Base-by-base conservation (phyloP, 345 rosid genomes). In the Gossypium herbaceum region DNA sequence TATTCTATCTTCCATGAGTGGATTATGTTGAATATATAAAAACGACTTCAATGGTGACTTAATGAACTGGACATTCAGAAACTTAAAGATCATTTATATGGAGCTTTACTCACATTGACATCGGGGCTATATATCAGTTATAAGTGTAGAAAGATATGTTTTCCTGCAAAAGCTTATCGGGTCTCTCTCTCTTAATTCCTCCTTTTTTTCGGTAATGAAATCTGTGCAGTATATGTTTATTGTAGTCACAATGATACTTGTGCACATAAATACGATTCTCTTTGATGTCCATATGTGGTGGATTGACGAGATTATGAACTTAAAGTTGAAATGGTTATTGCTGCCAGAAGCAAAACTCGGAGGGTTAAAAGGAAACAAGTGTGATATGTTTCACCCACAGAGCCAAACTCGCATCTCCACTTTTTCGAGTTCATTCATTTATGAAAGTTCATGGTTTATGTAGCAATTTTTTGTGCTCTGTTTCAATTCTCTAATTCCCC, bases 401-500 rank as follows among this genome's bases (percentile, higher is more conserved):
- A 43, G 43, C 50, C 29, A 45, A 45, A 67, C 29, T 43, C 10
- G 12, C 52, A 20, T 68, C 7, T 16, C 22, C 2, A 45, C 20
- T 4, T 12, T 48, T 25, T 25, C 55, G 2, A 16, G 44, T 10
- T 29, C 66, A 15, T 29, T 41, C 9, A n/a, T 62, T 17, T 34
- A 27, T 51, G 59, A 25, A 51, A 69, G 12, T 69, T 27, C 39
- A 51, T 27, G 45, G 11, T 50, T 41, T 48, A 2, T 69, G 12
- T 10, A 25, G 59, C 58, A 25, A 51, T 9, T 69, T 63, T 43
- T 45, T 48, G 52, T 27, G 9, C 68, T 25, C 10, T 71, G 1
- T 20, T 50, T 69, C 39, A 22, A 58, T 60, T 52, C 67, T 55
- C 62, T 41, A 11, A 55, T 10, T 76, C 69, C 25, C 73, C 67